Evolutionary conservation across 352 stramenopile genomes (phyloP), one percentile per base, ranked within the genome.

Genomic region (Pythium phragmiticola): DNA sequence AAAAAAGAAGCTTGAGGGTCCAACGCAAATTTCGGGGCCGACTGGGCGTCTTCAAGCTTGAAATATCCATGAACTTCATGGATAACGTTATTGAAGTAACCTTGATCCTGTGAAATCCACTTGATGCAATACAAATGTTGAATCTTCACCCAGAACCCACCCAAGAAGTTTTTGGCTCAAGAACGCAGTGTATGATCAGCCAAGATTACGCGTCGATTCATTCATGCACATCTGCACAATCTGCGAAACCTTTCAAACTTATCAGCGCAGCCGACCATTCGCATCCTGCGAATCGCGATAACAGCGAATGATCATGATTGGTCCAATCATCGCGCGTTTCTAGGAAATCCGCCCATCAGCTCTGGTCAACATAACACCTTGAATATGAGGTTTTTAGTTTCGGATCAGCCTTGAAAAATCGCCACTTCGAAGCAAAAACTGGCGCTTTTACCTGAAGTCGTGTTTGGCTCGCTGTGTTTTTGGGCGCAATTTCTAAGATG

Each of bases 281-380:
- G 37, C 26, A 30, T 3, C 1, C 26, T 43, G 37, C 37, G 37
- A 7, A 7, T 9, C 37, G 37, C 3, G 37, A 13, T 7, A 43
- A 43, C 12, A 43, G 26, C 26, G 26, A 30, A 30, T 30, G 26
- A 30, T 39, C 11, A 39, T 39, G 11, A 46, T 46, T 46, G 11
- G 39, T 14, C 39, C 56, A 63, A 63, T 63, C 56, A 54, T 43
- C 39, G 56, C 14, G 41, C 55, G 53, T 21, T 50, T 60, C 34
- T 37, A 7, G 7, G 50, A 60, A 60, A n/a, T 14, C 5, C 42
- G 23, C 14, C 5, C 11, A 30, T 39, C 26, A 13, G 26, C 56
- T 48, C 33, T 53, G 56, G 54, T 39, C 34, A 39, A 1, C 1
- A 9, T 34, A 58, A 58, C 47, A 58, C 51, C 51, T 48, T 41